phyloP scores from a whole-genome alignment of 129 eudicot species.

The Scalesia atractyloides region DNA sequence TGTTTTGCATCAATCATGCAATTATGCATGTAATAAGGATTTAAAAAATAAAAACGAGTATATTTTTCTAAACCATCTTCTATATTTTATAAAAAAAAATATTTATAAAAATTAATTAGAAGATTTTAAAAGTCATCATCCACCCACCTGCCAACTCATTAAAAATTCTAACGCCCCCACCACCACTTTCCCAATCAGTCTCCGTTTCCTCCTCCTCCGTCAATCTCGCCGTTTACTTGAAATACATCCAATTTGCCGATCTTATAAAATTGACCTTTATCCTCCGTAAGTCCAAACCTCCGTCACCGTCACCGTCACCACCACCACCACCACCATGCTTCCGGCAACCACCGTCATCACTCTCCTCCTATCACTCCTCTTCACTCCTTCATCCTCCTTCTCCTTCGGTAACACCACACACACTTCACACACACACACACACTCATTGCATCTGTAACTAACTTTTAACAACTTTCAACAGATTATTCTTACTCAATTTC shows the following conservation, averaged over 20 bases:
- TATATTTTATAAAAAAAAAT: no score
- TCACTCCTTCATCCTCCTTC: slow-evolving; percentile 41
- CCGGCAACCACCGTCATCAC: slow-evolving; percentile 26
- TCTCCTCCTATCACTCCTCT: slow-evolving; percentile 29
- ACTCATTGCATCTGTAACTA: background rate
- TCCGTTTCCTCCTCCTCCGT: slow-evolving; percentile 36
- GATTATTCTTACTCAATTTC: background rate
- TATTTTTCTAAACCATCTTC: no score
- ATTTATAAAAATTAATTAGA: background rate
- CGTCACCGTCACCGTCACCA: slow-evolving; percentile 4
- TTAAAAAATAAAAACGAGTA: no score
- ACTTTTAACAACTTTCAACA: background rate
- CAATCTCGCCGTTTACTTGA: slow-evolving; percentile 41
- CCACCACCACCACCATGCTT: slow-evolving; percentile 41
- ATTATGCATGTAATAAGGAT: no score
- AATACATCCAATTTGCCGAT: slow-evolving; percentile 7
- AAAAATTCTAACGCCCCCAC: slow-evolving; percentile 11
- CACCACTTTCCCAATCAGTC: slow-evolving; percentile 9
- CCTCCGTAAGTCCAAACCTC: slow-evolving; percentile 34
- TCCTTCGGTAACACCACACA: slow-evolving; percentile 51
- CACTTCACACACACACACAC: background rate
- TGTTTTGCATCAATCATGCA: no score
- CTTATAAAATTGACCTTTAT: background rate
- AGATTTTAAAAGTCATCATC: background rate
- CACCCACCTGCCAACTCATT: slow-evolving; percentile 15